A percentile compares a stretch with the other conserved stretches of the same genome.
These are phyloP conservation scores for Babesia sp. DNA, from an alignment of 169 alveolate genomes.

Conservation along the genomic window DNA sequence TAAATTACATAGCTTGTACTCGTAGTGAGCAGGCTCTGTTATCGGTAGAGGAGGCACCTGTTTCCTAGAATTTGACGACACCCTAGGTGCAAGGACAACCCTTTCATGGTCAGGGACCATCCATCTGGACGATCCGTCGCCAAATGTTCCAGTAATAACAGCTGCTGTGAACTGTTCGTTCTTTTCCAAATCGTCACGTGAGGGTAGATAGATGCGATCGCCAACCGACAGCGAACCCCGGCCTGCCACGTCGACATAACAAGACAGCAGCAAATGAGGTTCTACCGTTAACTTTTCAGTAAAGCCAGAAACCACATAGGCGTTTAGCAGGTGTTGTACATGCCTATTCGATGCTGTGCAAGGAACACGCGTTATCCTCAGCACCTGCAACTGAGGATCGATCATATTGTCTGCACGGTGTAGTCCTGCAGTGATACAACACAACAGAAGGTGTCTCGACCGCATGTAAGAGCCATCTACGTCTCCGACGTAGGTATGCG, in stretches of 20 bases:
- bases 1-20: conserved; percentile 41
- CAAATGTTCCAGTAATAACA: not conserved
- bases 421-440: conserved; percentile 25
- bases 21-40: conserved; percentile 49
- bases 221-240: conserved; percentile 10
- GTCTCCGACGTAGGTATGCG: conserved; percentile 2
- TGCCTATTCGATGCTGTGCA: not conserved
- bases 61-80: not conserved
- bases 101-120: not conserved
- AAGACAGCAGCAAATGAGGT: not conserved
- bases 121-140: not conserved
- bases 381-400: not conserved
- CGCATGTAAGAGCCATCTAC: conserved; percentile 1
- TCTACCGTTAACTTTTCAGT: not conserved
- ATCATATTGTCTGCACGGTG: not conserved
- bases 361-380: not conserved
- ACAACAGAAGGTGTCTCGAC: conserved; percentile 14
- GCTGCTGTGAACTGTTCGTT: not conserved
- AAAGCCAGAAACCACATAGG: not conserved
- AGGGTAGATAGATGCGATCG: conserved; percentile 23
- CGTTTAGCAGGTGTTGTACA: not conserved
- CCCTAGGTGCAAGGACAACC: not conserved
- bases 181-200: not conserved
- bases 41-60: not conserved
- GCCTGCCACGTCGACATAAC: conserved; percentile 16